A percentile compares a stretch with the other conserved stretches of the same genome.
These are phyloP conservation scores for Letharia columbiana DNA, from an alignment of 495 filamentous ascomycete species.

Conservation along the genomic window DNA sequence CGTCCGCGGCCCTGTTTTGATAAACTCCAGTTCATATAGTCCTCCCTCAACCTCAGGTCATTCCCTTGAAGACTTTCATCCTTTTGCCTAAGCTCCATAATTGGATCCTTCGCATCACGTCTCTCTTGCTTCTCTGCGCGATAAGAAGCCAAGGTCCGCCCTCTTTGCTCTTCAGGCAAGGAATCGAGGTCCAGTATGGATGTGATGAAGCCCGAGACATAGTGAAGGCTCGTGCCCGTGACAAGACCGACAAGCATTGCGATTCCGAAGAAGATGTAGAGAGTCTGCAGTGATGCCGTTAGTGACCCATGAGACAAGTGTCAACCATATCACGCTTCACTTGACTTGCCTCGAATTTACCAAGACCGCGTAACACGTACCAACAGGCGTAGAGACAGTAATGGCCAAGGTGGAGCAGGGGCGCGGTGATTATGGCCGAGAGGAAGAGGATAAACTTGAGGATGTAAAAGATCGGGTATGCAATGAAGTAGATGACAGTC, in stretches of 20 bases:
- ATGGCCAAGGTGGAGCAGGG: slow-evolving; percentile 39
- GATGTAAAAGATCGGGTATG: slow-evolving; percentile 33
- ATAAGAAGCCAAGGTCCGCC: slow-evolving; percentile 16
- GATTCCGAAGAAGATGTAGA: slow-evolving; percentile 56
- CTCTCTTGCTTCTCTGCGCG: slow-evolving; percentile 16
- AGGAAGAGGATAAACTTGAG: slow-evolving; percentile 21
- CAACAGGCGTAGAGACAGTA: slow-evolving; percentile 32
- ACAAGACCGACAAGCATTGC: slow-evolving; percentile 50
- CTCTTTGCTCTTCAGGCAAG: slow-evolving; percentile 8
- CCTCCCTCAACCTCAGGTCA: slow-evolving; percentile 21
- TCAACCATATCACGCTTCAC: slow-evolving; percentile 5
- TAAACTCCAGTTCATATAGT: slow-evolving; percentile 33
- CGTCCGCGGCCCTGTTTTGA: slow-evolving; percentile 26
- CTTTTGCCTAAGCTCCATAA: slow-evolving; percentile 1
- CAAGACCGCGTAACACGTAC: slow-evolving; percentile 40
- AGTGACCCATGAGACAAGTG: slow-evolving; percentile 24
- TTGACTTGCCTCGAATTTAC: slow-evolving; percentile 54
- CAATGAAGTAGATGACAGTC: slow-evolving; percentile 32
- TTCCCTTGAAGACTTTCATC: slow-evolving; percentile 15
- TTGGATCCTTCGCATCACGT: slow-evolving; percentile 11
- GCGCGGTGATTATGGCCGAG: slow-evolving; percentile 33
- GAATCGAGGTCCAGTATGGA: slow-evolving; percentile 13
- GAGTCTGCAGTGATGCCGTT: slow-evolving; percentile 37
- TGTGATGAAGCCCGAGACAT: slow-evolving; percentile 24
- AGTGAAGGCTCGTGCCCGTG: slow-evolving; percentile 43